Base-by-base conservation (phyloP, 2,329 filamentous ascomycete species). In the Lecanosticta acicola region DNA sequence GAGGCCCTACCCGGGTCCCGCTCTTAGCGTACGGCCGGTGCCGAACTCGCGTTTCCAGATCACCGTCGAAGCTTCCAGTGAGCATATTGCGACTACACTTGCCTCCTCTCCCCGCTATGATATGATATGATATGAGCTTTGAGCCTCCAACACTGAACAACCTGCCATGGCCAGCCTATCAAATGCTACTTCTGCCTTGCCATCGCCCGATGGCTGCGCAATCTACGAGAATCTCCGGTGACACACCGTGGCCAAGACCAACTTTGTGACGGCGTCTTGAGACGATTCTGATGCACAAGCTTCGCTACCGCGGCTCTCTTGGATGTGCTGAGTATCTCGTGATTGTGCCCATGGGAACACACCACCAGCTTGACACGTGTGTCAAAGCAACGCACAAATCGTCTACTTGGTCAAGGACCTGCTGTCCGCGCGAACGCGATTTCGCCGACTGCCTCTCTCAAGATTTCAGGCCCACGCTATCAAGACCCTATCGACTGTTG, bases 281-380 rank as follows among this genome's bases (percentile, higher is more conserved):
- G n/a, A 17, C 5, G 32, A 43, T 43, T 24, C 32, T 43, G 41
- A 37, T 42, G 18, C 19, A 20, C 10, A 18, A 9, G 4, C 18
- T 7, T 19, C 10, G 14, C 34, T 10, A 9, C 7, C 13, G 4
- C 4, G 7, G 11, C 7, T 7, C 21, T 8, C 8, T 9, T 5
- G 34, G 16, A 39, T 39, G 18, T 39, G 37, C 37, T 39, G 37
- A 39, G 37, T 20, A 18, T 39, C 37, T 39, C 18, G 14, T 39
- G 37, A 39, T 39, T n/a, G 18, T 16, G 18, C 37, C 24, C 24
- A 29, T 29, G 7, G 11, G 7, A 7, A 11, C 24, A 5, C 11
- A 5, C 24, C 11, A 5, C 11, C 24, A 29, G 11, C 24, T 29
- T 29, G 24, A 29, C 24, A 29, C 24, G 24, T 29, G 11, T 29